Evolutionary conservation across 805 yeast species (phyloP).

Genomic region (Pichia pseudocactophila): DNA sequence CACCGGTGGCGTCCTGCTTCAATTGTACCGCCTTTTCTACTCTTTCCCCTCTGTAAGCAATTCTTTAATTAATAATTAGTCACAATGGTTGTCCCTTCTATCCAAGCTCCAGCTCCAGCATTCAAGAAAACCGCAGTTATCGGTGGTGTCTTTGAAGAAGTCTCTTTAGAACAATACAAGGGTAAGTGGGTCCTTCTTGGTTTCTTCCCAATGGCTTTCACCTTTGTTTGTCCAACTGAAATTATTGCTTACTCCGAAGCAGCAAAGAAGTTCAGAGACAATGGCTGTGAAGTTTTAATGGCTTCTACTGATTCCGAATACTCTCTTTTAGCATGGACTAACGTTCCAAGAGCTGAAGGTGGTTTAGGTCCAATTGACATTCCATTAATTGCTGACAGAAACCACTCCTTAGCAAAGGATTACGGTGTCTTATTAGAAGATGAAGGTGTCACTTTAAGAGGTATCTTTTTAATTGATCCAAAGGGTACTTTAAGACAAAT

Average conservation of each 20-base stretch:
- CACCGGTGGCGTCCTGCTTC: too few species aligned
- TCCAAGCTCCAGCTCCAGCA: conserved; percentile 93
- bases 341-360: conserved; percentile 92
- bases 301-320: conserved; percentile 99
- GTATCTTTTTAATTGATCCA: conserved; percentile 97
- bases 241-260: conserved; percentile 98
- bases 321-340: conserved; percentile 97
- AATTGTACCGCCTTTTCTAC: neutral
- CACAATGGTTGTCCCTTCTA: conserved; percentile 61
- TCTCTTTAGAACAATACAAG: conserved; percentile 88
- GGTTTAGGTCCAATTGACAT: conserved; percentile 94
- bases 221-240: conserved; percentile 99
- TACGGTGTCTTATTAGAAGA: conserved; percentile 97
- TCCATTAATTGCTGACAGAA: conserved; percentile 93
- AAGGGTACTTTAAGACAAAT: conserved; percentile 89
- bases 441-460: conserved; percentile 95
- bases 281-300: conserved; percentile 81
- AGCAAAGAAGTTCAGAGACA: conserved; percentile 76
- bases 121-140: conserved; percentile 97
- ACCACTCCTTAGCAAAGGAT: conserved; percentile 89
- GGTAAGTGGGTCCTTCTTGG: conserved; percentile 98
- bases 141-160: conserved; percentile 93
- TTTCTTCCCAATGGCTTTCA: conserved; percentile 98
- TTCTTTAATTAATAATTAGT: too few species aligned
- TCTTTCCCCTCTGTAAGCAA: neutral